Evolutionary conservation across 305 asterid genomes (phyloP), one percentile per base, ranked within the genome.

Genomic region (Nicotiana rustica): DNA sequence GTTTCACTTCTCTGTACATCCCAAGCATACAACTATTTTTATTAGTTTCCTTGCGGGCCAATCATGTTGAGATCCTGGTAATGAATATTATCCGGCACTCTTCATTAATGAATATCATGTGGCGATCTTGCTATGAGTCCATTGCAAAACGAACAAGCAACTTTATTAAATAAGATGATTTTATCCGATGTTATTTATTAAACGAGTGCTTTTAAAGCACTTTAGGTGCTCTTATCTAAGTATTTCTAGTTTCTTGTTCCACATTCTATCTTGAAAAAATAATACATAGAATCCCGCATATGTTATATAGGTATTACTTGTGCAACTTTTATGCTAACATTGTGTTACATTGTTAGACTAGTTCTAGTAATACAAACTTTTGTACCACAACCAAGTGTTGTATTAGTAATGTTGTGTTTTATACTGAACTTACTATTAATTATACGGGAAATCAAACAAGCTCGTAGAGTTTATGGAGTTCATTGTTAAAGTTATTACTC

Each of bases 221-320:
- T 68, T 68, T 68, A 9, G 56, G 56, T 12, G 56, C 56, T 68
- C 76, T 8, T 67, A 67, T 35, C 14, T 67, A 7, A 41, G 56
- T 36, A 68, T 36, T 68, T 68, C 77, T 68, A 38, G 44, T 68
- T 68, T 68, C 67, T 62, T 68, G 44, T 52, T 68, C 47, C 77
- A 68, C 77, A 38, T 68, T 70, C 60, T 44, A 70, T 70, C 36
- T 44, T 19, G 59, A 10, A 70, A 41, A 70, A 70, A 44, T 18
- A 70, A 19, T 44, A 44, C 78, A 19, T 19, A 18, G 35, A 70
- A 70, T 70, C 10, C 10, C 2, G 60, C 12, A 19, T 10, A 44
- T 44, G 10, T 44, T 70, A 70, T 41, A 12, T 70, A 18, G 56
- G 78, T 44, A 29, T 29, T 64, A 69, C 57, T 69, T 70, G 7